These are phyloP conservation scores for Candida silvatica DNA, from an alignment of 805 yeast genomes.

Conservation along the genomic window DNA sequence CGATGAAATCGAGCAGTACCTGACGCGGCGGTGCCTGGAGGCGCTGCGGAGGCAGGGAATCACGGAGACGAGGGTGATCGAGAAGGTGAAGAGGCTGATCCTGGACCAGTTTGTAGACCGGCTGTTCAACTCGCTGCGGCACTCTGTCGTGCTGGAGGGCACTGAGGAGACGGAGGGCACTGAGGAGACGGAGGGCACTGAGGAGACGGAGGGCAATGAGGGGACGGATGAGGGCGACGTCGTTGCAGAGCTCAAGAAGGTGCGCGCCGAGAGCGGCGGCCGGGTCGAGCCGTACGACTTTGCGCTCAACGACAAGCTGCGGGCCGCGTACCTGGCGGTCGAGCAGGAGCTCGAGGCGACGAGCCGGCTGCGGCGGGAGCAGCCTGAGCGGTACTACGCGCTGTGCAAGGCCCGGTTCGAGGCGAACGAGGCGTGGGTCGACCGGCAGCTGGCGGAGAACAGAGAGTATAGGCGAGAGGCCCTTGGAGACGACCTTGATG, in stretches of 20 bases:
- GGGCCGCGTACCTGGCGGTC: constrained; percentile 47
- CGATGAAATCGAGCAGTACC: constrained; percentile 31
- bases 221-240: constrained; percentile 1
- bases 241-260: constrained; percentile 8
- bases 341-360: constrained; percentile 55
- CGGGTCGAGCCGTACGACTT: constrained; percentile 66
- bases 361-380: constrained; percentile 43
- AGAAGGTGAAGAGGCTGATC: constrained; percentile 29
- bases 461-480: constrained; percentile 8
- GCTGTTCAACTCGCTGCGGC: constrained; percentile 48
- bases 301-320: constrained; percentile 48
- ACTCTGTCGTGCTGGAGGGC: constrained; percentile 54
- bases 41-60: constrained; percentile 6
- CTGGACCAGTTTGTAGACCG: constrained; percentile 40
- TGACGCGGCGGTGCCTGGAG: constrained; percentile 17
- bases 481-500: constrained; percentile 9
- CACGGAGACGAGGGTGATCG: constrained; percentile 7
- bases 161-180: constrained; percentile 25
- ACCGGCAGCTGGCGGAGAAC: constrained; percentile 12
- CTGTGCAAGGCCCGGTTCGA: constrained; percentile 26
- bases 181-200: constrained; percentile 48
- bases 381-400: constrained; percentile 34
- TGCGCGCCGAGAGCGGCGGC: constrained; percentile 13
- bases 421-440: constrained; percentile 9
- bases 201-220: too few relatives aligned